Conservation (phyloP, 176 grass and related monocot genomes). For the Stipa capillata region DNA sequence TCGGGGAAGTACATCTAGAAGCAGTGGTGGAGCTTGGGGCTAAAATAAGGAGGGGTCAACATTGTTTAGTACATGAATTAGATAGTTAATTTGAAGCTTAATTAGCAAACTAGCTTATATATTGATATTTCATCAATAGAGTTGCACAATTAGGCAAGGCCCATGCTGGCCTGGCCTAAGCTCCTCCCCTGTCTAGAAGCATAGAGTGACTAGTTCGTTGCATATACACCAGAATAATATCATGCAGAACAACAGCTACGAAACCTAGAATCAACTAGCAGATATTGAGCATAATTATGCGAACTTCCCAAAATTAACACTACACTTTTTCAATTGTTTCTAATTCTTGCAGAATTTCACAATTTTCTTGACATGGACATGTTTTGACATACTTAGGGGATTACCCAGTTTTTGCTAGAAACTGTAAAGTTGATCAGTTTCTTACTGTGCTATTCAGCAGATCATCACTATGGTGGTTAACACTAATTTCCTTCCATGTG, state of each 20-base stretch:
- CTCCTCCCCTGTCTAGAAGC: too few species aligned
- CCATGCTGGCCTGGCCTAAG: too few species aligned
- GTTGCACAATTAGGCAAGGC: too few species aligned
- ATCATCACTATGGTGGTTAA: too few species aligned
- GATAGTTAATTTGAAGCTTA: not conserved
- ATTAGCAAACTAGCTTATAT: not conserved
- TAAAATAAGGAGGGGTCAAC: not conserved
- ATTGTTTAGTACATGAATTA: not conserved
- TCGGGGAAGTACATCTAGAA: too few species aligned
- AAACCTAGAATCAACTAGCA: not conserved
- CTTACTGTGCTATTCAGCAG: too few species aligned
- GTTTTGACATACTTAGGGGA: not conserved
- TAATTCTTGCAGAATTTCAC: not conserved
- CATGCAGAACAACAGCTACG: not conserved
- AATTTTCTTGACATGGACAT: not conserved
- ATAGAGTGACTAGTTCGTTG: too few species aligned
- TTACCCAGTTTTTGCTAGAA: not conserved
- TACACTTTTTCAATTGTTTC: not conserved
- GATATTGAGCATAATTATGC: not conserved
- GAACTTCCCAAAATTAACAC: not conserved
- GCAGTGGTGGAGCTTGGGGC: not conserved
- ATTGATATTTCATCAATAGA: too few species aligned
- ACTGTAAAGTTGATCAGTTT: too few species aligned
- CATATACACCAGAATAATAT: not conserved
- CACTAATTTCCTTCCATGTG: not conserved